Conservation (phyloP, 208 protist species). For the Trypanosoma platydactyli region DNA sequence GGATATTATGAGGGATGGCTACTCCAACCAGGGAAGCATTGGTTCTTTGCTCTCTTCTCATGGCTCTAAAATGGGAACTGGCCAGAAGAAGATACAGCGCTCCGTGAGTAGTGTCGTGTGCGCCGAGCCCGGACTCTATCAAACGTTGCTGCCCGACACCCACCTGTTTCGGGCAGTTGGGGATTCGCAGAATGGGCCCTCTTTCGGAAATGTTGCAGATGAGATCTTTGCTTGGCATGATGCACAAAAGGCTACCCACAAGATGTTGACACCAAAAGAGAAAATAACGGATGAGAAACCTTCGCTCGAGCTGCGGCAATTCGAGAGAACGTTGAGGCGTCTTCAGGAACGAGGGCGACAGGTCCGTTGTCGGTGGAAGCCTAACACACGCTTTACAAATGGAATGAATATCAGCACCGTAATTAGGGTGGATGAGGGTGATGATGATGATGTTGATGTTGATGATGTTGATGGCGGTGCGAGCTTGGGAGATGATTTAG, state of each 20-base stretch:
- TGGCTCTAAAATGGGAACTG: background rate
- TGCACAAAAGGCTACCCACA: background rate
- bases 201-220: background rate
- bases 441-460: no score
- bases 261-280: background rate
- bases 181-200: background rate
- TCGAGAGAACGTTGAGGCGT: constrained; percentile 14
- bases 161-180: constrained; percentile 8
- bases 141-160: constrained; percentile 22
- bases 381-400: no score
- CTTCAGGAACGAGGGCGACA: constrained; percentile 20
- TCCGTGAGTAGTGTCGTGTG: background rate
- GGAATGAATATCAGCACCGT: background rate
- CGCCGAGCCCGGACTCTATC: constrained; percentile 7
- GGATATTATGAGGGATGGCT: no score
- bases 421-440: constrained; percentile 2
- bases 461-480: no score
- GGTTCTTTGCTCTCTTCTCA: no score
- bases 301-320: constrained; percentile 9
- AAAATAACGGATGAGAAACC: background rate
- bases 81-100: background rate
- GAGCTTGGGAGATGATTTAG: constrained; percentile 2
- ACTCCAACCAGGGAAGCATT: no score
- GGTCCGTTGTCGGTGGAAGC: constrained; percentile 3
- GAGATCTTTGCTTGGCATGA: constrained; percentile 24